These are phyloP conservation scores for Dictyostelium purpureum DNA, from an alignment of 78 protist species.

Conservation along the genomic window DNA sequence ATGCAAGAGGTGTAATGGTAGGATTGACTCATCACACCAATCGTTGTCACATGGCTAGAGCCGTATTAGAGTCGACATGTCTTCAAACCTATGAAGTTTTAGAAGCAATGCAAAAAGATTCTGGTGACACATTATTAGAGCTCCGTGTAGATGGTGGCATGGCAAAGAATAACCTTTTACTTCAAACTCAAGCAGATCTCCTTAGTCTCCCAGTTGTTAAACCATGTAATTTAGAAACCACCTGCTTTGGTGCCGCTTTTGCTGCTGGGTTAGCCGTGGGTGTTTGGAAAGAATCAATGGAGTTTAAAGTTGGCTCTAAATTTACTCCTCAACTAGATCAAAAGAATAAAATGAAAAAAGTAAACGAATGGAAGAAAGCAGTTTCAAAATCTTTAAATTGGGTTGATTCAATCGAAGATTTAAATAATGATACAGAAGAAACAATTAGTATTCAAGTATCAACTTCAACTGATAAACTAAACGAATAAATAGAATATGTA, in stretches of 20 bases:
- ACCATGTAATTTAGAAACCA: conserved; percentile 83
- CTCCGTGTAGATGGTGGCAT: conserved; percentile 93
- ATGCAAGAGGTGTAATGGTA: conserved; percentile 84
- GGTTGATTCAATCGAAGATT: conserved; percentile 26
- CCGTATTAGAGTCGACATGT: conserved; percentile 88
- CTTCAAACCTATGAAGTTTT: conserved; percentile 87
- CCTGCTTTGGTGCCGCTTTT: conserved; percentile 93
- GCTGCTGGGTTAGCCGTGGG: conserved; percentile 86
- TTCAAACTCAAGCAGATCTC: conserved; percentile 90
- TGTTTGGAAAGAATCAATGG: conserved; percentile 31
- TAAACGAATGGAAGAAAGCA: conserved; percentile 77
- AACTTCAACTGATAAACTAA: too few species aligned
- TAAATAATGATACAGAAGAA: too few species aligned
- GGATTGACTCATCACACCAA: conserved; percentile 92
- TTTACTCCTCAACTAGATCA: conserved; percentile 20
- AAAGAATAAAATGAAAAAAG: neutral
- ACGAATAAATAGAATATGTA: too few species aligned
- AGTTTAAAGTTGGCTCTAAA: neutral
- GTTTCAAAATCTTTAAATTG: conserved; percentile 81
- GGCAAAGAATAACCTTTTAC: conserved; percentile 69
- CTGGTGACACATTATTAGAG: neutral
- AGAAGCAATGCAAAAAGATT: conserved; percentile 81
- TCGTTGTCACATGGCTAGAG: conserved; percentile 86
- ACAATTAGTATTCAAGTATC: too few species aligned
- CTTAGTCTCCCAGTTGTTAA: conserved; percentile 76